A percentile compares a stretch with the other conserved stretches of the same genome.
Conservation (phyloP, 106 monocot genomes). For the Dendrobium nobile region DNA sequence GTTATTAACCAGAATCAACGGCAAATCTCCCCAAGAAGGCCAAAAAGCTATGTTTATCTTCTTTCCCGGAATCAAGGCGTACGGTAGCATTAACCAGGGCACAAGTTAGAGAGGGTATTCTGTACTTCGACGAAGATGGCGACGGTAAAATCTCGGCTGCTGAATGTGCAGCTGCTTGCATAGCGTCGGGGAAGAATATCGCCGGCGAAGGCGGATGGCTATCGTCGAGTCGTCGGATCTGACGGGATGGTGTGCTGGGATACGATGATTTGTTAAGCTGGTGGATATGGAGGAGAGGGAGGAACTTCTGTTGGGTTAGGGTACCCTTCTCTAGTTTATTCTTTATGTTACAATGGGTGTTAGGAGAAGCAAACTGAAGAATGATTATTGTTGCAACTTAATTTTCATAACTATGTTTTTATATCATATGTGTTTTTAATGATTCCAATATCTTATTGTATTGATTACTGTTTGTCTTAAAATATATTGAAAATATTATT, state of each 20-base stretch:
- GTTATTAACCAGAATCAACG: no score
- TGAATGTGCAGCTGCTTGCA: conserved; percentile 14
- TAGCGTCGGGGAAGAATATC: neutral
- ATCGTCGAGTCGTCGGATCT: conserved; percentile 1
- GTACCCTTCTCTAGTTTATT: no score
- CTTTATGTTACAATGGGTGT: no score
- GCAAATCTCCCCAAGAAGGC: no score
- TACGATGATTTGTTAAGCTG: conserved; percentile 13
- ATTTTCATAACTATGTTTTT: no score
- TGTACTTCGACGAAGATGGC: conserved; percentile 27
- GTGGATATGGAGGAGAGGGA: neutral
- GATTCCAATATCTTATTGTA: no score
- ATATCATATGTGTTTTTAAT: no score
- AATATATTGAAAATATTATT: no score
- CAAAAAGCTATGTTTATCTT: no score
- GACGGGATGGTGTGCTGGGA: conserved; percentile 14
- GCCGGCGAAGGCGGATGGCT: conserved; percentile 3
- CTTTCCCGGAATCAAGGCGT: neutral
- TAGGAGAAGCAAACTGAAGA: no score
- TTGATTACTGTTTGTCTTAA: no score
- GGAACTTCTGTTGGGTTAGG: neutral
- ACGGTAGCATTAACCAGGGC: neutral
- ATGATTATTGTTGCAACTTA: no score
- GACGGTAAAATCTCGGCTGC: conserved; percentile 32
- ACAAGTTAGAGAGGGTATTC: conserved; percentile 18